Conservation (phyloP, 805 yeast genomes). For the Clavispora carvajalis region DNA sequence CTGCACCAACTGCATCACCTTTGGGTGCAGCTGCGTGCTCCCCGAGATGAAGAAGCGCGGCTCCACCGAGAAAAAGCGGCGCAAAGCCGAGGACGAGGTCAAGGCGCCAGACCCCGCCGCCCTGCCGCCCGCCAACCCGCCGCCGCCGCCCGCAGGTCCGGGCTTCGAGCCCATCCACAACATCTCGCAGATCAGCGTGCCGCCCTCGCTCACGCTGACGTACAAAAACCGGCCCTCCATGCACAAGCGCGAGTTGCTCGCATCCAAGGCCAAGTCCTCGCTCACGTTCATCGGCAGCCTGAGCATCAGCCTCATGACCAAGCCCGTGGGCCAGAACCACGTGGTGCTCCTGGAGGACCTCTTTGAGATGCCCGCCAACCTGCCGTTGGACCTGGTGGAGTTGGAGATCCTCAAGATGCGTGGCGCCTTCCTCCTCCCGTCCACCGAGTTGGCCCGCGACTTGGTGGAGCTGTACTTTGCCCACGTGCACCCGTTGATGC, state of each 20-base stretch:
- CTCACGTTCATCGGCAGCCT: slow-evolving; percentile 52
- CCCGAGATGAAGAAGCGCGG: slow-evolving; percentile 54
- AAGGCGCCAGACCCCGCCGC: background rate
- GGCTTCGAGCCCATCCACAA: slow-evolving; percentile 34
- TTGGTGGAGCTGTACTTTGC: slow-evolving; percentile 59
- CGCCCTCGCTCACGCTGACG: slow-evolving; percentile 39
- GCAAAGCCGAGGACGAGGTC: background rate
- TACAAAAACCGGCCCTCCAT: slow-evolving; percentile 36
- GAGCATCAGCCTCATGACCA: slow-evolving; percentile 44
- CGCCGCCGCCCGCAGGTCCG: background rate
- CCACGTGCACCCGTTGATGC: slow-evolving; percentile 62
- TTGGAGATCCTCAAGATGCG: slow-evolving; percentile 56
- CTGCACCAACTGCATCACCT: slow-evolving; percentile 63
- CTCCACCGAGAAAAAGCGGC: slow-evolving; percentile 5
- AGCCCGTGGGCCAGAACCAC: slow-evolving; percentile 44
- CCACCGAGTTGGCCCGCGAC: slow-evolving; percentile 51
- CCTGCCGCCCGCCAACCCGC: background rate
- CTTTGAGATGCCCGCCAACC: slow-evolving; percentile 28
- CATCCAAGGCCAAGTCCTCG: slow-evolving; percentile 18
- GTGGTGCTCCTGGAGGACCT: slow-evolving; percentile 39
- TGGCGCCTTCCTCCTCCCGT: slow-evolving; percentile 71
- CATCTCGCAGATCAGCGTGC: slow-evolving; percentile 37
- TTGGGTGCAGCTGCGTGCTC: slow-evolving; percentile 64
- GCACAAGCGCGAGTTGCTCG: slow-evolving; percentile 28
- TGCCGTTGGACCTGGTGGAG: slow-evolving; percentile 50